A percentile compares a stretch with the other conserved stretches of the same genome.
Conservation (phyloP, 768 basidiomycete genomes). For the Russula ochroleuca region DNA sequence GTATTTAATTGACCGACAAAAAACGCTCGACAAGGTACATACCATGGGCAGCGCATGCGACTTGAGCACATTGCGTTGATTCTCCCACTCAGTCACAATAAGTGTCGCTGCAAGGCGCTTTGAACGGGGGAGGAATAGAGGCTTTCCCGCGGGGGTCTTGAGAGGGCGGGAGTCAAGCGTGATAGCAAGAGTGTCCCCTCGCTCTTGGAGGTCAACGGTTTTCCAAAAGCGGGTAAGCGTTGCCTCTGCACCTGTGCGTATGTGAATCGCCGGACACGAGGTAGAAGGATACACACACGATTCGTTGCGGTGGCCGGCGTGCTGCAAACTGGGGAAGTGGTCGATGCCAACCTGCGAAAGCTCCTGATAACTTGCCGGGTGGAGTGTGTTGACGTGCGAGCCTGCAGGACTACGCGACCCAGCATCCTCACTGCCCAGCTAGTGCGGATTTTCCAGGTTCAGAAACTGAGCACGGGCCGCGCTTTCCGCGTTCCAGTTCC, state of each 20-base stretch:
- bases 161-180: conserved; percentile 80
- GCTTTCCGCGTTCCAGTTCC: not conserved
- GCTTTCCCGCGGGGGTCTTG: conserved; percentile 84
- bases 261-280: conserved; percentile 4
- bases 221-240: conserved; percentile 94
- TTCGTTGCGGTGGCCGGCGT: conserved; percentile 57
- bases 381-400: not conserved
- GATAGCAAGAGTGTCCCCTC: conserved; percentile 50
- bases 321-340: conserved; percentile 35
- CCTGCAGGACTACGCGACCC: not conserved
- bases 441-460: not conserved
- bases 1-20: not conserved
- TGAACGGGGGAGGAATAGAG: conserved; percentile 61
- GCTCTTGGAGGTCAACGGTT: conserved; percentile 68
- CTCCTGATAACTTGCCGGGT: not conserved
- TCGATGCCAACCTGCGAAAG: conserved; percentile 2
- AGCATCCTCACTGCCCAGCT: not conserved
- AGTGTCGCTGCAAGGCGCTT: conserved; percentile 75
- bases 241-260: conserved; percentile 68
- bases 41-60: conserved; percentile 92
- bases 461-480: not conserved
- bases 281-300: conserved; percentile 41
- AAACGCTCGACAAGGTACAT: conserved; percentile 24
- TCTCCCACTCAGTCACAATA: conserved; percentile 96
- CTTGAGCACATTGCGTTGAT: conserved; percentile 79